These are phyloP conservation scores for Botrytis elliptica DNA, from an alignment of 2,329 filamentous ascomycete genomes.

Conservation along the genomic window DNA sequence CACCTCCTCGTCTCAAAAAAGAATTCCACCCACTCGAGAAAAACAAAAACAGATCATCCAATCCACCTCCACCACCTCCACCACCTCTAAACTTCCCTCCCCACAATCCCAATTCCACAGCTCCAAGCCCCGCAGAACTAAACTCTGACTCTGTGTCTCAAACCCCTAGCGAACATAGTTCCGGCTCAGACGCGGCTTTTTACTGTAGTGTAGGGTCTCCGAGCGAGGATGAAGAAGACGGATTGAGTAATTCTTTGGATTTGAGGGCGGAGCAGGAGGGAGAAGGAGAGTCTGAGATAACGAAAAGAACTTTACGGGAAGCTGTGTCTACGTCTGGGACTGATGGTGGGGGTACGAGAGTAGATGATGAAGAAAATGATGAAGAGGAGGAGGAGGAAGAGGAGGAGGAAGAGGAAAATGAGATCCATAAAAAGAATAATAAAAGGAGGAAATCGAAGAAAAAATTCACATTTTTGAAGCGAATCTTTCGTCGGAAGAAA, in stretches of 20 bases:
- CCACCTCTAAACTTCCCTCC: background rate
- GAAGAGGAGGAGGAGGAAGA: too few species aligned
- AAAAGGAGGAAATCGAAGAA: background rate
- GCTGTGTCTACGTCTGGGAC: background rate
- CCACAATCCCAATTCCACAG: background rate
- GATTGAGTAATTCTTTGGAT: accelerated
- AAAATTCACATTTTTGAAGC: background rate
- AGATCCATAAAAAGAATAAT: background rate
- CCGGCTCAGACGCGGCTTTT: background rate
- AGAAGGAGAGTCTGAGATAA: background rate
- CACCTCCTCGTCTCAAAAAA: background rate
- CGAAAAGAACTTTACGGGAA: background rate
- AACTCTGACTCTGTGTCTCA: background rate
- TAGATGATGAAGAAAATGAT: too few species aligned
- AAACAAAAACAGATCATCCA: background rate
- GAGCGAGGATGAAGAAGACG: background rate
- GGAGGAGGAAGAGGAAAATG: too few species aligned
- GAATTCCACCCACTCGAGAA: accelerated
- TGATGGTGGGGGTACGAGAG: background rate
- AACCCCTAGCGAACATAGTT: background rate
- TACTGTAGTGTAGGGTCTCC: background rate
- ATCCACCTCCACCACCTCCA: background rate
- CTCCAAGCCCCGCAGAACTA: background rate
- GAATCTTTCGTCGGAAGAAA: background rate
- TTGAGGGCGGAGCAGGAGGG: accelerated